Base-by-base conservation (phyloP, 1,139 yeast genomes). In the Debaryomycetaceae sp. region DNA sequence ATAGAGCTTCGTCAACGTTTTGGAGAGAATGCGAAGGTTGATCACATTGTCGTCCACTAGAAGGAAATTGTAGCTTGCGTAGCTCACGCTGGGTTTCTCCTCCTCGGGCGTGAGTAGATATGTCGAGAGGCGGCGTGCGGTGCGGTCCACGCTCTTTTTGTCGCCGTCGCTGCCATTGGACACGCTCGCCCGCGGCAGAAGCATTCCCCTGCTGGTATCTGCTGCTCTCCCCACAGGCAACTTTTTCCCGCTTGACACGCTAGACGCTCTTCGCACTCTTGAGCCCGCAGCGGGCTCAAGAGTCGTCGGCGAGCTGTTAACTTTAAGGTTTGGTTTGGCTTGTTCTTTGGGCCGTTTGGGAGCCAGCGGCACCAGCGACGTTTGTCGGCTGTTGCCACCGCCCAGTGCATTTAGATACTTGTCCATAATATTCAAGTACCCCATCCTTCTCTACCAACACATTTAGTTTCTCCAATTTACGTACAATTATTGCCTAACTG, bases 21-120 rank as follows among this genome's bases (percentile, higher is more conserved):
- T 62, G 31, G 59, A 60, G 45, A 74, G 57, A 7, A 74, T 72
- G 43, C 66, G 66, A 40, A 74, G 59, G 50, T 74, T 73, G 46
- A 74, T 70, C 17, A 63, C 49, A 49, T 74, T 74, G 53, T 74
- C 79, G 52, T 74, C 79, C 24, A 74, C 78, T 24, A 72, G 55
- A 36, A 74, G 54, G 45, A 74, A 73, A 22, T 49, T 50, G 52
- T 60, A 66, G 14, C 14, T 24, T 9, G 23, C 24, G 8, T 23
- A 13, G 24, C 38, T 40, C 20, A 36, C 38, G 8, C 24, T 40
- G n/a, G 36, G 34, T 17, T 34, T 17, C 13, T 40, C 42, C 9
- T n/a, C 31, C 11, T 40, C 38, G 8, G 31, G 31, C 31, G 31
- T 27, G 31, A 27, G 31, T 11, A 27, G 11, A 4, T 27, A 27